Percentiles rank a stretch among this genome's conserved stretches.
These are phyloP conservation scores for Cunninghamia lanceolata DNA, from an alignment of 75 land plant genomes.

Conservation along the genomic window DNA sequence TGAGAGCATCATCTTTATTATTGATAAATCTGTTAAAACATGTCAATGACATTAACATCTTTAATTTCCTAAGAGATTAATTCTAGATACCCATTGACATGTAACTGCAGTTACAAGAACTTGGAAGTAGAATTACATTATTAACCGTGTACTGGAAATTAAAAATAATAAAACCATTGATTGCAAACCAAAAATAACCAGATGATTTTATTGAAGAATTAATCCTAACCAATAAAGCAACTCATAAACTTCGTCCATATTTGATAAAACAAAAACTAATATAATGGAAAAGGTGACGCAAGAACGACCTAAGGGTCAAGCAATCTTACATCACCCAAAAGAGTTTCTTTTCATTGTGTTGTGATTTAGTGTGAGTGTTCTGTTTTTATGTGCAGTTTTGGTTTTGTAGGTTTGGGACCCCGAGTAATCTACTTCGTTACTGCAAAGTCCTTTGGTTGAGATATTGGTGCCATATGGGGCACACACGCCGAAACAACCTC, in stretches of 20 bases:
- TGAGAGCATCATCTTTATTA: slow-evolving; percentile 60
- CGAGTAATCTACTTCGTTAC: too few relatives aligned
- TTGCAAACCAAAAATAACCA: neutral
- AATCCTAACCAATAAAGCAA: neutral
- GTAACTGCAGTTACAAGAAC: neutral
- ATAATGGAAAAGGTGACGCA: neutral
- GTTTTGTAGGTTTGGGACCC: too few relatives aligned
- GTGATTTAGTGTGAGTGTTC: too few relatives aligned
- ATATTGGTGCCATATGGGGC: too few relatives aligned
- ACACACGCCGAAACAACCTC: too few relatives aligned
- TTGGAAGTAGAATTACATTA: neutral
- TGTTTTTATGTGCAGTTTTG: too few relatives aligned
- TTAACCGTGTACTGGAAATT: neutral
- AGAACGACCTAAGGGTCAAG: too few relatives aligned
- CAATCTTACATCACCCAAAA: too few relatives aligned
- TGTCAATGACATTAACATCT: slow-evolving; percentile 1
- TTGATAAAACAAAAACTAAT: neutral
- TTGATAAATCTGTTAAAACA: slow-evolving; percentile 61
- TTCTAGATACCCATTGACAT: neutral
- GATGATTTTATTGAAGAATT: neutral
- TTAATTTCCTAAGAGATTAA: neutral
- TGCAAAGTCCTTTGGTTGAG: too few relatives aligned
- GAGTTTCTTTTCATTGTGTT: too few relatives aligned
- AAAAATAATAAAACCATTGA: neutral
- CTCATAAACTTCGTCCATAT: neutral